Evolutionary conservation across 805 yeast species (phyloP).

Genomic region (Lipomyces anomalus): DNA sequence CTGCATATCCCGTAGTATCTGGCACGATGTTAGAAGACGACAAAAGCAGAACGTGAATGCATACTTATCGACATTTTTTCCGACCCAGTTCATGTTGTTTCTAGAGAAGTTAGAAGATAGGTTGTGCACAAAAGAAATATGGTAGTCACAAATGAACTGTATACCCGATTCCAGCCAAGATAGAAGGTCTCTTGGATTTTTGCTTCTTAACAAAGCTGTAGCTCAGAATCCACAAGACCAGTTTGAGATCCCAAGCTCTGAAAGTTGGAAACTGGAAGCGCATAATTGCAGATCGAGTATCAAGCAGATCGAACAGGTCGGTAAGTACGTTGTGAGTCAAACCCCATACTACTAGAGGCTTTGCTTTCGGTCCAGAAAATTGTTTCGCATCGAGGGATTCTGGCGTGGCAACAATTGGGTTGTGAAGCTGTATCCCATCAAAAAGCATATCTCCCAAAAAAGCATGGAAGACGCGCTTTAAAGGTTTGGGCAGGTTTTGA

Average conservation of each 20-base stretch:
- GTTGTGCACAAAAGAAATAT: too few relatives aligned
- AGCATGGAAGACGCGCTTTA: conserved; percentile 3
- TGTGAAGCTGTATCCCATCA: conserved; percentile 28
- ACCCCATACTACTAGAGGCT: conserved; percentile 33
- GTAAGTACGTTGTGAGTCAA: conserved; percentile 33
- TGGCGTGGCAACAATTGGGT: conserved; percentile 8
- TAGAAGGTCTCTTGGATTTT: background rate
- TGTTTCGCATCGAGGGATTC: background rate
- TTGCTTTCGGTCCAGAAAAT: too few relatives aligned
- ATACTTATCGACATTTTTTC: background rate
- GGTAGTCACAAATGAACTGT: too few relatives aligned
- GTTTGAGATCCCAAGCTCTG: conserved; percentile 8
- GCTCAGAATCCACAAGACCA: background rate
- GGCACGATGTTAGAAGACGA: too few relatives aligned
- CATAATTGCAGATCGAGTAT: conserved; percentile 1
- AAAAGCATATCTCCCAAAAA: conserved; percentile 29
- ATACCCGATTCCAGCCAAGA: background rate
- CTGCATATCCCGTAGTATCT: background rate
- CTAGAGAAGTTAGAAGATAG: background rate
- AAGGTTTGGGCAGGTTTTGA: background rate
- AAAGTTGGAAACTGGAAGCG: conserved; percentile 14
- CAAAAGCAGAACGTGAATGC: too few relatives aligned
- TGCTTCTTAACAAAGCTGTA: background rate
- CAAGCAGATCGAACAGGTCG: conserved; percentile 27
- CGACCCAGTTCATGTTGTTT: background rate